Base-by-base conservation (phyloP, 139 green algal genomes). In the Desmodesmus armatus region DNA sequence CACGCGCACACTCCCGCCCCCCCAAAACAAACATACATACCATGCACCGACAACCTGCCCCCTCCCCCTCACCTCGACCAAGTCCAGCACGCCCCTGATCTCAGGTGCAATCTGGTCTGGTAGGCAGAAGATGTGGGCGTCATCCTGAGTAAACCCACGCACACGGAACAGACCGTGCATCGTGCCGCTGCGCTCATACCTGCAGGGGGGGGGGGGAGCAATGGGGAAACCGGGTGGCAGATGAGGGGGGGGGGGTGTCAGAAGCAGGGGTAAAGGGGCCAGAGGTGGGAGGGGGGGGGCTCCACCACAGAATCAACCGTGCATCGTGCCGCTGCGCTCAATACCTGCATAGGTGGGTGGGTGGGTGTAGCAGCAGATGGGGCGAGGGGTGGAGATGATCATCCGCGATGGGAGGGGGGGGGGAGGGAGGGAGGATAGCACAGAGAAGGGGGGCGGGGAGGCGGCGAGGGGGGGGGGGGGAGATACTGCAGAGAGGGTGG, bases 61-160 rank as follows among this genome's bases (percentile, higher is more conserved):
- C 27, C 6, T 27, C 62, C 11, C 3, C 29, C 75, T 35, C 55
- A 82, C 76, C 72, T 87, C n/a, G 9, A 73, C 66, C 72, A 87
- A 85, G 85, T 98, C 90, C 80, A 99, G 89, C 80, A 98, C 94
- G 33, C 92, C 89, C 23, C 83, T 44, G 77, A 99, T 99, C 88
- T 99, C 97, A 2, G 47, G 75, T 23, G 90, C 85, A 44, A 99
- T 96, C 89, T 99, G 97, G 41, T 91, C 76, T 0, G 97, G 97
- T 84, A 98, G 90, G 90, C 97, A 99, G 88, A 99, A 99, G 85
- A 99, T 99, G 92, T 99, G 97, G 0, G 92, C 97, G 87, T 99
- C 97, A 85, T 99, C 97, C 92, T 99, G 95, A 27, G 97, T 99
- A 91, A 99, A 99, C 75, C 97, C 97, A 31, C 97, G 92, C 49